A percentile compares a stretch with the other conserved stretches of the same genome.
These are phyloP conservation scores for Tephrocybe rancida DNA, from an alignment of 768 basidiomycete species.

Conservation along the genomic window DNA sequence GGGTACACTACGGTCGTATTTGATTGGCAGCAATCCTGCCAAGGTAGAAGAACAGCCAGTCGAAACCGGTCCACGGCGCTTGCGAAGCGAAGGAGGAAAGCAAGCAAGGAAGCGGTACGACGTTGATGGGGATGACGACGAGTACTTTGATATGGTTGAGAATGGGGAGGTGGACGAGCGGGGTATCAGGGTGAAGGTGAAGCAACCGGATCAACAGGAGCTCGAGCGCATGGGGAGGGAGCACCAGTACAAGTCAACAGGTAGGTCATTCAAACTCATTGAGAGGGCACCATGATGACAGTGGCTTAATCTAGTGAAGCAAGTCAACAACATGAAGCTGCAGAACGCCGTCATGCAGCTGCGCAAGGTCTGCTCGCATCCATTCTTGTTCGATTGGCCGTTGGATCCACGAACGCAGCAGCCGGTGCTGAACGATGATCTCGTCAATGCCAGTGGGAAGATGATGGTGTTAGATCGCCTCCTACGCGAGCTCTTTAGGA, in stretches of 20 bases:
- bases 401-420: slow-evolving; percentile 60
- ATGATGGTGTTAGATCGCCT: slow-evolving; percentile 95
- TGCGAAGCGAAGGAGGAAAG: slow-evolving; percentile 34
- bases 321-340: slow-evolving; percentile 90
- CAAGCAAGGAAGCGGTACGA: slow-evolving; percentile 49
- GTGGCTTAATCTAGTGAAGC: slow-evolving; percentile 53
- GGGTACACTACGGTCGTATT: slow-evolving; percentile 68
- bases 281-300: not conserved
- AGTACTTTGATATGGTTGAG: slow-evolving; percentile 66
- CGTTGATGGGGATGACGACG: slow-evolving; percentile 63
- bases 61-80: slow-evolving; percentile 27
- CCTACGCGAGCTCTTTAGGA: slow-evolving; percentile 76
- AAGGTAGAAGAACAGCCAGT: slow-evolving; percentile 21
- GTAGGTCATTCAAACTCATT: slow-evolving; percentile 39
- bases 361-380: slow-evolving; percentile 94
- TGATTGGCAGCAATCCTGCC: slow-evolving; percentile 41
- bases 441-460: slow-evolving; percentile 90
- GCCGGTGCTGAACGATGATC: slow-evolving; percentile 71
- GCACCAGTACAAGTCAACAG: slow-evolving; percentile 57
- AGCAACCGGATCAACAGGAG: slow-evolving; percentile 34
- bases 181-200: slow-evolving; percentile 26
- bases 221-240: slow-evolving; percentile 59
- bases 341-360: slow-evolving; percentile 98
- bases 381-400: slow-evolving; percentile 89
- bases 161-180: slow-evolving; percentile 43